These are phyloP conservation scores for Saccharomyces hybrid DNA, from an alignment of 1,139 yeast species.

Conservation along the genomic window DNA sequence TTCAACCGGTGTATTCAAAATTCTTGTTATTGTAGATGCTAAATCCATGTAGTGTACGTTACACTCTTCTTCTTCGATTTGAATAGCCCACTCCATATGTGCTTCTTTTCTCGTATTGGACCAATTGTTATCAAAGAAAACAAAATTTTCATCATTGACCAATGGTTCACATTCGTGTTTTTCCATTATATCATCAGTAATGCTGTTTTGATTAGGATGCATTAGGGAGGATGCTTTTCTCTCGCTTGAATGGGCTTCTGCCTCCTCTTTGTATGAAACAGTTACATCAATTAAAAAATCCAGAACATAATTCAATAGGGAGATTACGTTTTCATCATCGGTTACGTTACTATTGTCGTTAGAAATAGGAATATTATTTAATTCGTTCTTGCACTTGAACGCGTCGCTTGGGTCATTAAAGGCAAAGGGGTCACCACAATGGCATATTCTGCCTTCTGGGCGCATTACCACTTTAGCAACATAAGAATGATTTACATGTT, in stretches of 20 bases:
- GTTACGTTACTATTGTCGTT: constrained; percentile 29
- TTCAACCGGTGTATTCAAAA: constrained; percentile 24
- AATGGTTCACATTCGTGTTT: constrained; percentile 4
- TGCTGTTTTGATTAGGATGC: not conserved
- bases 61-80: constrained; percentile 25
- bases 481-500: constrained; percentile 71
- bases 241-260: constrained; percentile 3
- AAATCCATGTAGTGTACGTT: constrained; percentile 24
- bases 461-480: constrained; percentile 65
- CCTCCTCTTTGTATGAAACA: constrained; percentile 13
- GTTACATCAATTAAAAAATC: constrained; percentile 77
- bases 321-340: constrained; percentile 31
- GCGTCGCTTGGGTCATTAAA: constrained; percentile 19
- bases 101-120: not conserved
- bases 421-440: constrained; percentile 87
- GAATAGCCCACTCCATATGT: constrained; percentile 19
- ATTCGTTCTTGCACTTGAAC: constrained; percentile 42
- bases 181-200: not conserved
- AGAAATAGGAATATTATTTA: constrained; percentile 44
- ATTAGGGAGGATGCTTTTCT: constrained; percentile 8
- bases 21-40: constrained; percentile 18
- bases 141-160: constrained; percentile 1
- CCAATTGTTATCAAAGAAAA: constrained; percentile 3
- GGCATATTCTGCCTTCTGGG: constrained; percentile 91
- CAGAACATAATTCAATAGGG: constrained; percentile 47